Percentiles rank a stretch among this genome's conserved stretches.
Evolutionary conservation across 2,329 filamentous ascomycete genomes (phyloP).

Genomic region (Ophidiomyces ophidiicola): DNA sequence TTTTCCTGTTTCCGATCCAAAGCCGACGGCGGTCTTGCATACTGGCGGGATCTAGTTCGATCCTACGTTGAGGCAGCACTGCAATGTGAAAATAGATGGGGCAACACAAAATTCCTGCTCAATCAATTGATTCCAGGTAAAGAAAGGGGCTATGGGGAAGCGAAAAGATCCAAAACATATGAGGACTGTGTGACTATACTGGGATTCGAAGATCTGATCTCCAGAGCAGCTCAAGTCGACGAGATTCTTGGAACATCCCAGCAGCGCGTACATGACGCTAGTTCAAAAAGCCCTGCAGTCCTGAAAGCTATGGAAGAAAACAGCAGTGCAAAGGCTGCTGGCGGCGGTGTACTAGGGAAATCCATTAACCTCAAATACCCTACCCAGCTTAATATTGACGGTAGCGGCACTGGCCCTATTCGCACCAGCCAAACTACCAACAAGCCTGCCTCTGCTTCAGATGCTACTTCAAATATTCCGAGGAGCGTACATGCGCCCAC

Average conservation of each 20-base stretch:
- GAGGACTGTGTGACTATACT: slow-evolving; percentile 54
- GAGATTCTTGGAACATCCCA: slow-evolving; percentile 38
- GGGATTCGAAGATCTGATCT: slow-evolving; percentile 50
- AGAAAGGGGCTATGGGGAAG: slow-evolving; percentile 46
- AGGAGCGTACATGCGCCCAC: background rate
- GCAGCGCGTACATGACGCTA: background rate
- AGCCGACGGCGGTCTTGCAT: slow-evolving; percentile 55
- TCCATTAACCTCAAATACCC: background rate
- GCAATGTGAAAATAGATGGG: slow-evolving; percentile 70
- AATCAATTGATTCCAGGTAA: slow-evolving; percentile 78
- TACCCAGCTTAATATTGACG: background rate
- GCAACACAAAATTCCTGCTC: slow-evolving; percentile 87
- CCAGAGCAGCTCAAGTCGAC: slow-evolving; percentile 55
- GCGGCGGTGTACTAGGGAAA: background rate
- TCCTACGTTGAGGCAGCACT: slow-evolving; percentile 63
- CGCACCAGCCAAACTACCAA: background rate
- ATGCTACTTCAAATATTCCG: background rate
- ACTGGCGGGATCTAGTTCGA: slow-evolving; percentile 66
- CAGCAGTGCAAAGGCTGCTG: slow-evolving; percentile 13
- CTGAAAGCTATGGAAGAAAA: slow-evolving; percentile 14
- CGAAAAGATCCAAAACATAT: slow-evolving; percentile 60
- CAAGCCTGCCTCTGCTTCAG: background rate
- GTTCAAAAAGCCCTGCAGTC: slow-evolving; percentile 8
- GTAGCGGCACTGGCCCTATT: slow-evolving; percentile 2
- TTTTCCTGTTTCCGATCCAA: slow-evolving; percentile 68